Base-by-base conservation (phyloP, 345 rosid species). In the Dipteronia dyeriana region DNA sequence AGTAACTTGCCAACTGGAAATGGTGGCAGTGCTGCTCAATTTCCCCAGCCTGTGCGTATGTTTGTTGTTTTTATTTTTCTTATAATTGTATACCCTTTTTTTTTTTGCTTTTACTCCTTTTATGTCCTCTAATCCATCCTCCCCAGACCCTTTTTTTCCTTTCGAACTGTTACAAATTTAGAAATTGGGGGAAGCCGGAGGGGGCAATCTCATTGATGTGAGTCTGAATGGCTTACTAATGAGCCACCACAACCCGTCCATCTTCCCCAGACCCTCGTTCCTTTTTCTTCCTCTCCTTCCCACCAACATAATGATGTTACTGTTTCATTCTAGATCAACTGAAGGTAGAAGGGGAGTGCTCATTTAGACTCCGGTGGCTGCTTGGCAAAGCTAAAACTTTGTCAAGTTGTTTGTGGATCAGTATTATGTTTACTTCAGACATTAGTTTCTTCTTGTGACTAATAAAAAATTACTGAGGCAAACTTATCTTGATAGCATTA, bases 21-120 rank as follows among this genome's bases (percentile, higher is more conserved):
- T 73, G 82, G 87, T 60, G 90, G 83, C 77, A 66, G 68, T 68
- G 81, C 83, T 38, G 75, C 81, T 69, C 90, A 86, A 67, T 82
- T 84, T 86, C 83, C 88, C 39, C 93, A 89, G 75, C 87, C 88
- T 54, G 97, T 92, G 89, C 25, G 98, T 79, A 74, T 70, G 65
- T 49, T 39, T 49, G 4, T 61, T 57, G 49, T 41, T 64, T 47
- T 53, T 25, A 66, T 74, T 22, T 74, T 22, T 56, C 66, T 62
- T 14, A 61, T 63, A 67, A 73, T 38, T 66, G 16, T 49, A 25
- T 20, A 25, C 9, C 10, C 26, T 11, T 25, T 57, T 74, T 25
- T 74, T 41, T 41, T 41, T 41, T 41, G 4, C 2, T 41, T 31
- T n/a, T n/a, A n/a, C n/a, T n/a, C 10, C 41, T 61, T 23, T n/a